phyloP scores from a whole-genome alignment of 352 stramenopile species.

The Pythium biforme region DNA sequence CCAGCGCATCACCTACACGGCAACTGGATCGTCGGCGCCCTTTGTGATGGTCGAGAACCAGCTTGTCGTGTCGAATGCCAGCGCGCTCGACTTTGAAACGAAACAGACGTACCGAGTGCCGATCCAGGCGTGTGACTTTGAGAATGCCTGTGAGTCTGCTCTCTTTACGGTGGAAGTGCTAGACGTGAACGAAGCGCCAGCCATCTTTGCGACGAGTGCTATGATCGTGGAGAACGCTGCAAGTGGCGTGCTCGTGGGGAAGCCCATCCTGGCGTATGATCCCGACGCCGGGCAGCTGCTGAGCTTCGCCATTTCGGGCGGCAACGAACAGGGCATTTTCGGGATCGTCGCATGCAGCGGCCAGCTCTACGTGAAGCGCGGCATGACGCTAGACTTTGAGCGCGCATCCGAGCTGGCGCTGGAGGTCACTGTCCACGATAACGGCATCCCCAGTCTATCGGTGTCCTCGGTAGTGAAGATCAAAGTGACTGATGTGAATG shows the following conservation, averaged over 20 bases:
- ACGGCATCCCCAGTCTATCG: slow-evolving; percentile 33
- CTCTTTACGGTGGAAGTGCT: slow-evolving; percentile 20
- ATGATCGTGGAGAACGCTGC: slow-evolving; percentile 19
- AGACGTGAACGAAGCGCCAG: slow-evolving; percentile 33
- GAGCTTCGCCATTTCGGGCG: slow-evolving; percentile 28
- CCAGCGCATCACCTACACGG: slow-evolving; percentile 12
- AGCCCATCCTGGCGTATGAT: slow-evolving; percentile 27
- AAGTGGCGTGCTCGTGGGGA: slow-evolving; percentile 24
- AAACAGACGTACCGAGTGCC: slow-evolving; percentile 9
- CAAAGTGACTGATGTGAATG: slow-evolving; percentile 40
- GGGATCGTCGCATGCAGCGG: slow-evolving; percentile 48
- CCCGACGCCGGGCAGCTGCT: slow-evolving; percentile 31
- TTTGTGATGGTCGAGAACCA: slow-evolving; percentile 19
- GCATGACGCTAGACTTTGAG: slow-evolving; percentile 45
- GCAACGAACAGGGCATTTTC: slow-evolving; percentile 35
- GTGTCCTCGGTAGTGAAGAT: slow-evolving; percentile 30
- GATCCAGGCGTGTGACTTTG: slow-evolving; percentile 26
- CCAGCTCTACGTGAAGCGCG: slow-evolving; percentile 44
- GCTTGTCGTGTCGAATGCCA: slow-evolving; percentile 1
- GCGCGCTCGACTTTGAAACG: slow-evolving; percentile 24
- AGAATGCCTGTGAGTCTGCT: slow-evolving; percentile 8
- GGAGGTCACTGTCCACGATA: slow-evolving; percentile 40
- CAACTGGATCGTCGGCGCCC: background rate
- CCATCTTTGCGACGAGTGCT: slow-evolving; percentile 3
- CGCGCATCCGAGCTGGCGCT: slow-evolving; percentile 20